Evolutionary conservation across 805 yeast genomes (phyloP), one percentile per base, ranked within the genome.

Genomic region (Candida saitoana): DNA sequence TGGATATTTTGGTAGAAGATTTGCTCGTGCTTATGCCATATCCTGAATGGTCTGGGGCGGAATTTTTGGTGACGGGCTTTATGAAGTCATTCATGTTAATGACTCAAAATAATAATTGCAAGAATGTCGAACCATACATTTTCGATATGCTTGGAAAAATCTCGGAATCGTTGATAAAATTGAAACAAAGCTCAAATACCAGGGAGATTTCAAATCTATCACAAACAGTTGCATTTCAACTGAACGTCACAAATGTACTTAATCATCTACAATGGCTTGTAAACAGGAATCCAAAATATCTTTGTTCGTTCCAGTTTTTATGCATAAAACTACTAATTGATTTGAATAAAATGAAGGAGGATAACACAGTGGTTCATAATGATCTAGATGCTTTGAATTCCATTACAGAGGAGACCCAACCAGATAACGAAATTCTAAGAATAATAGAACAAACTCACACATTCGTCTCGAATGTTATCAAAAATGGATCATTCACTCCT

Each of bases 21-120:
- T 59, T 85, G 16, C 43, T 79, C 5, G 46, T 54, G 0, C 56
- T 84, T 41, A 51, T 84, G 7, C 57, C 63, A 2, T 58, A 58
- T 6, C 86, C 88, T 0, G 82, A 79, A 41, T 87, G 83, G 78
- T 69, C 87, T 0, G 77, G 77, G 0, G 70, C 82, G 1, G 85
- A 78, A 45, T 49, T 66, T 0, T 49, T 84, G 12, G 57, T 84
- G 5, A 55, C 53, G 5, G 65, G 79, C 1, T 41, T 82, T 2
- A 60, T 74, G 51, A 69, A 63, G 31, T 62, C 71, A 4, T 52
- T 82, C 17, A 53, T 80, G 38, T 49, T 48, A 16, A 54, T 68
- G 1, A 63, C 73, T 45, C 62, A 55, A 50, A 65, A 69, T 2
- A 70, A 69, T 9, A 62, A 59, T 20, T 62, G 66, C 34, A 37